Conservation (phyloP, 768 basidiomycete genomes). For the Leccinum barrowsii region DNA sequence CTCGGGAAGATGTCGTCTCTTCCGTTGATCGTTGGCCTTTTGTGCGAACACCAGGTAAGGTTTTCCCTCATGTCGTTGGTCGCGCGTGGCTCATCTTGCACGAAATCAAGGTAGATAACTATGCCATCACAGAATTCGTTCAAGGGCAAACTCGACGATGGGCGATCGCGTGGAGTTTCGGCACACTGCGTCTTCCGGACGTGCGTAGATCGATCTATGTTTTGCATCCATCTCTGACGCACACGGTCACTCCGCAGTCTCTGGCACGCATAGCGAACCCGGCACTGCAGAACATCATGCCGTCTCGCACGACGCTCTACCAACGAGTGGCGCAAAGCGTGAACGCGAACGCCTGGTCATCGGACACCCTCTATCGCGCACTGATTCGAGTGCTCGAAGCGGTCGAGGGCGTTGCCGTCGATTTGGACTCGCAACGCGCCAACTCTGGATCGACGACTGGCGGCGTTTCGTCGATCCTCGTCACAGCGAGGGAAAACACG, state of each 20-base stretch:
- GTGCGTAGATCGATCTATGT: constrained; percentile 43
- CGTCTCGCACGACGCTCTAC: constrained; percentile 52
- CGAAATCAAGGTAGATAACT: constrained; percentile 69
- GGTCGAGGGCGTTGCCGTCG: constrained; percentile 30
- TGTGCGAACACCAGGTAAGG: constrained; percentile 46
- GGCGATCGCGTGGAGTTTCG: constrained; percentile 87
- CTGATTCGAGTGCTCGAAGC: constrained; percentile 33
- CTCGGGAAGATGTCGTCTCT: constrained; percentile 85
- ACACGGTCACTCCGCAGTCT: constrained; percentile 20
- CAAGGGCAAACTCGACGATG: constrained; percentile 91
- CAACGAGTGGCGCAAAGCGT: constrained; percentile 32
- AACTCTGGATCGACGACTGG: not conserved
- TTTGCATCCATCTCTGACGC: not conserved
- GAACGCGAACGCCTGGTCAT: constrained; percentile 1
- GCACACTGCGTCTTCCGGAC: constrained; percentile 63
- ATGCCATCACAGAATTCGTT: constrained; percentile 76
- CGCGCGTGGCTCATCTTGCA: not conserved
- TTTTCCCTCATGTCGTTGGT: not conserved
- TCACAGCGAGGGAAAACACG: constrained; percentile 40
- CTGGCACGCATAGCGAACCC: constrained; percentile 38
- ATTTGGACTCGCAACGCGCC: not conserved
- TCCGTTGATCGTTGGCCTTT: constrained; percentile 48
- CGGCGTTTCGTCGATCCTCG: constrained; percentile 18
- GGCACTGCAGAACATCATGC: constrained; percentile 50
- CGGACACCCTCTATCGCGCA: constrained; percentile 7